A percentile compares a stretch with the other conserved stretches of the same genome.
Evolutionary conservation across 352 stramenopile species (phyloP).

Genomic region (Globisporangium sylvaticum): DNA sequence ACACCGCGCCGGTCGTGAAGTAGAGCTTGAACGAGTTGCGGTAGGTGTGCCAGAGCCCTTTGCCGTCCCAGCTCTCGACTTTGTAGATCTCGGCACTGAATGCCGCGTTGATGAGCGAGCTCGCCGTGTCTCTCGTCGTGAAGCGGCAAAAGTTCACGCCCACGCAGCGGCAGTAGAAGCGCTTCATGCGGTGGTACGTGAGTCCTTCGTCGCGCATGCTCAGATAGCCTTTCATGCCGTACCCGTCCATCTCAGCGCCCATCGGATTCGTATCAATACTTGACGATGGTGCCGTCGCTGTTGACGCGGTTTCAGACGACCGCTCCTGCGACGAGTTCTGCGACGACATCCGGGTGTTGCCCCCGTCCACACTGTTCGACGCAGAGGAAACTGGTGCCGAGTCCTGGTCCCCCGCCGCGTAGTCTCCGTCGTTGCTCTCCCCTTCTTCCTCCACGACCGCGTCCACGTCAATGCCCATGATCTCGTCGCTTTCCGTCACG

Average conservation of each 20-base stretch:
- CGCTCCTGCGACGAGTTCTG: constrained; percentile 4
- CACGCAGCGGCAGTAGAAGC: constrained; percentile 78
- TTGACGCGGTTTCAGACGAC: not conserved
- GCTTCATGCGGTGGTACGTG: constrained; percentile 85
- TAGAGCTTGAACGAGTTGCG: constrained; percentile 82
- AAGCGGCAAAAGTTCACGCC: constrained; percentile 79
- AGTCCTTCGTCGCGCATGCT: constrained; percentile 82
- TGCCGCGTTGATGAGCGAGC: constrained; percentile 48
- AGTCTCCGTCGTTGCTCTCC: constrained; percentile 9
- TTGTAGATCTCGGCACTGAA: constrained; percentile 72
- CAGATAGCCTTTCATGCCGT: constrained; percentile 73
- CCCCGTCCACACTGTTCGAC: not conserved
- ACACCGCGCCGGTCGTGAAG: constrained; percentile 66
- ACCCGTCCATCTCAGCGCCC: constrained; percentile 52
- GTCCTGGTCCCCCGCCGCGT: not conserved
- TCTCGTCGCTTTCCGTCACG: not conserved
- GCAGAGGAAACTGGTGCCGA: not conserved
- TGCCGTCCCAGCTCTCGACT: constrained; percentile 83
- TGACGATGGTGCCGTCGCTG: not conserved
- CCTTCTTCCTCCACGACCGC: constrained; percentile 8
- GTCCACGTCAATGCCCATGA: not conserved
- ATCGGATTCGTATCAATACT: constrained; percentile 9
- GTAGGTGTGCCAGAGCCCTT: constrained; percentile 79
- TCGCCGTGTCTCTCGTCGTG: constrained; percentile 57
- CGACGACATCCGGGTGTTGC: constrained; percentile 2